These are phyloP conservation scores for Paraphoma chrysanthemicola DNA, from an alignment of 2,329 filamentous ascomycete genomes.

Conservation along the genomic window DNA sequence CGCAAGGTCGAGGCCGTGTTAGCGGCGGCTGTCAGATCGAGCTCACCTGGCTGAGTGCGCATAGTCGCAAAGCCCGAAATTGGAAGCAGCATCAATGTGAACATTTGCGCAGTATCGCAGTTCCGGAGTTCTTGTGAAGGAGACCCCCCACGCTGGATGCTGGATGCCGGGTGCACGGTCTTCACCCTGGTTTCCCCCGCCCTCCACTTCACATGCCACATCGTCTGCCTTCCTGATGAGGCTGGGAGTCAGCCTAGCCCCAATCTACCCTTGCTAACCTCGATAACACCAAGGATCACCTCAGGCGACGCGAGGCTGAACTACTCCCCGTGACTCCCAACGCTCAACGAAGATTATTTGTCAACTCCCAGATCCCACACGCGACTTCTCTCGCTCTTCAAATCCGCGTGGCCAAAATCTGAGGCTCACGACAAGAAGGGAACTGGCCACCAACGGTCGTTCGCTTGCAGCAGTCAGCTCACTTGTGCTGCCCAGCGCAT, in stretches of 20 bases:
- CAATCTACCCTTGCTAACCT: background rate
- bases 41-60: background rate
- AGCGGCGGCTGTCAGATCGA: background rate
- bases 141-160: background rate
- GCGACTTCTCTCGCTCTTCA: too few relatives aligned
- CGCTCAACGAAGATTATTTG: too few relatives aligned
- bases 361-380: too few relatives aligned
- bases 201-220: background rate
- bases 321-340: too few relatives aligned
- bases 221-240: background rate
- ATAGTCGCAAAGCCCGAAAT: constrained; percentile 3
- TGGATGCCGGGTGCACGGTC: background rate
- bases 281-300: background rate
- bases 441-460: too few relatives aligned
- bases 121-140: background rate
- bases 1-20: constrained; percentile 4
- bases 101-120: background rate
- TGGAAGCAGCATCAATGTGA: too few relatives aligned
- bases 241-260: background rate
- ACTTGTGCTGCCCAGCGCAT: too few relatives aligned
- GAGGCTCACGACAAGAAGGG: too few relatives aligned
- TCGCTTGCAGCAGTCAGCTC: too few relatives aligned
- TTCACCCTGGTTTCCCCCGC: background rate
- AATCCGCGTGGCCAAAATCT: too few relatives aligned
- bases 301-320: too few relatives aligned